phyloP scores from a whole-genome alignment of 2,329 filamentous ascomycete species.

The Myriosclerotinia curreyana region DNA sequence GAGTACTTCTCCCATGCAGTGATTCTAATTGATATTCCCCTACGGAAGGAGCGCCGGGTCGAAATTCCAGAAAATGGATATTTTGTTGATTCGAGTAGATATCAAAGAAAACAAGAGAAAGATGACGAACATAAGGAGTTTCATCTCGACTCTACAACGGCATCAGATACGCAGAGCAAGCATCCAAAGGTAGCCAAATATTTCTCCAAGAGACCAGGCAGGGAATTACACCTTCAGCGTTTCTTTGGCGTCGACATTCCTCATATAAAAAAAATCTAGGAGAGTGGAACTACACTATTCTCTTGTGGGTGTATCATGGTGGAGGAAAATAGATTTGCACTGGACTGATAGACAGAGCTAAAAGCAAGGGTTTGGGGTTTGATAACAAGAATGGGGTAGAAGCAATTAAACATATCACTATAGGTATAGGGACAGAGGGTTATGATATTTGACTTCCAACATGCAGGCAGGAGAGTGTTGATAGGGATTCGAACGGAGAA shows the following conservation, averaged over 20 bases:
- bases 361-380: neutral
- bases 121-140: neutral
- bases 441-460: neutral
- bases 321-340: neutral
- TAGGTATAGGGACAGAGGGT: neutral
- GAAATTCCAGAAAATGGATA: neutral
- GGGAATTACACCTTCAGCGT: neutral
- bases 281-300: neutral
- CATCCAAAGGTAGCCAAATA: neutral
- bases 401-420: neutral
- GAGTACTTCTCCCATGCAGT: conserved; percentile 27
- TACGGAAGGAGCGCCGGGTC: neutral
- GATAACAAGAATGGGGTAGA: neutral
- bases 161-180: neutral
- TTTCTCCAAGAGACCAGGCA: neutral
- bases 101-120: neutral
- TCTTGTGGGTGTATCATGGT: neutral
- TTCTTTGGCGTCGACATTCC: neutral
- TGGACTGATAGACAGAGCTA: neutral
- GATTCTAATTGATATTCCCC: conserved; percentile 25
- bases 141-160: neutral
- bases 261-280: neutral
- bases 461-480: neutral
- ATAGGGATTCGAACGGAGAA: neutral
- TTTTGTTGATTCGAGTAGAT: neutral